These are phyloP conservation scores for Mycosarcoma mackinlayi DNA, from an alignment of 1,284 basidiomycete genomes.

Conservation along the genomic window DNA sequence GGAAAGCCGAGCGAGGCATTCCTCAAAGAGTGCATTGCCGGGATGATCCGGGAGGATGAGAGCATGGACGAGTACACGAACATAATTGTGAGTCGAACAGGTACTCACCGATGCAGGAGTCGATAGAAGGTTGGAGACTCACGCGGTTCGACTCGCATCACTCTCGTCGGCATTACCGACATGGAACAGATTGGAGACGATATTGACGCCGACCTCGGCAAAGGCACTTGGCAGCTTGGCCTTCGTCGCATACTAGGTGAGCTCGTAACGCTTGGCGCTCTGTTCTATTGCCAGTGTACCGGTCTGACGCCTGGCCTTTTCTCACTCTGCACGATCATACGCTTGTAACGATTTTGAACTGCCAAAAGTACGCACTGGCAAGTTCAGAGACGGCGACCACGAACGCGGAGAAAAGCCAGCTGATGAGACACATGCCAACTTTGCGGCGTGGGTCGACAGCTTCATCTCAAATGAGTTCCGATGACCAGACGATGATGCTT, in stretches of 20 bases:
- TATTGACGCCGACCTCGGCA: constrained; percentile 41
- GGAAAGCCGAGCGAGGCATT: constrained; percentile 41
- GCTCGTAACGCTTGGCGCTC: not conserved
- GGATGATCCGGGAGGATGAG: constrained; percentile 22
- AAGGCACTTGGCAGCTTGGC: constrained; percentile 43
- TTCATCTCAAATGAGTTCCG: constrained; percentile 26
- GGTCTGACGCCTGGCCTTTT: no score
- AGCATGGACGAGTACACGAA: constrained; percentile 17
- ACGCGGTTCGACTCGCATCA: not conserved
- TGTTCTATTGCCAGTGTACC: not conserved
- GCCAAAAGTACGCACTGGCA: constrained; percentile 47
- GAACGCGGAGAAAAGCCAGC: constrained; percentile 19
- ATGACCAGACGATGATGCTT: not conserved
- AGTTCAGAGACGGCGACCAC: constrained; percentile 34
- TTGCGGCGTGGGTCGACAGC: constrained; percentile 35
- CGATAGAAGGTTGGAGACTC: not conserved
- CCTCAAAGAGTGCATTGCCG: constrained; percentile 38
- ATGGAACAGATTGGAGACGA: constrained; percentile 43
- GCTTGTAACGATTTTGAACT: no score
- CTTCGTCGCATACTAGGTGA: constrained; percentile 38
- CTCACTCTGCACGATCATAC: no score
- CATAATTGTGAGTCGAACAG: constrained; percentile 35
- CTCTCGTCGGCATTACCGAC: not conserved
- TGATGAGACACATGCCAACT: constrained; percentile 25
- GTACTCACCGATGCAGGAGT: not conserved